These are phyloP conservation scores for Metarhizium rileyi DNA, from an alignment of 2,329 filamentous ascomycete species.

Conservation along the genomic window DNA sequence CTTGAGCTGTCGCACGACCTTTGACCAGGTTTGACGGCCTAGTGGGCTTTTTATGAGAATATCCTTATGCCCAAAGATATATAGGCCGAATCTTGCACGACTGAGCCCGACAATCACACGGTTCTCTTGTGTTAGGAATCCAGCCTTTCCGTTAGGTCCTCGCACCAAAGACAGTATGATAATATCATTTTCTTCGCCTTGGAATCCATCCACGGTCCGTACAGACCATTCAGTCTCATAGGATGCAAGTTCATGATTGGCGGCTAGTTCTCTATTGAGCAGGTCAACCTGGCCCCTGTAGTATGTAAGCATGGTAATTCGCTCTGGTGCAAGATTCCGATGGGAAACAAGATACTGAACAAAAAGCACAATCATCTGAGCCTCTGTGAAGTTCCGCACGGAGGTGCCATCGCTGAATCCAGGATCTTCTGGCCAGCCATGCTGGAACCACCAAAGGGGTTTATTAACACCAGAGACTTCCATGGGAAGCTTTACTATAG, in stretches of 20 bases:
- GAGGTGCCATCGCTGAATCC: constrained; percentile 43
- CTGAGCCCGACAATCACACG: constrained; percentile 50
- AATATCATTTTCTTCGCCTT: constrained; percentile 84
- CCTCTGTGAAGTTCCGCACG: constrained; percentile 57
- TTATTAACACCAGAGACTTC: constrained; percentile 34
- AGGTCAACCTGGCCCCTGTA: constrained; percentile 74
- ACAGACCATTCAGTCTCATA: constrained; percentile 42
- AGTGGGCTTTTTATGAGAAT: constrained; percentile 36
- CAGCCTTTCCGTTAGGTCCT: constrained; percentile 51
- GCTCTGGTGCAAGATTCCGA: constrained; percentile 48
- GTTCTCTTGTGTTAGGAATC: constrained; percentile 60
- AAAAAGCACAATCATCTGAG: constrained; percentile 65
- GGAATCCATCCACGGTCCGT: constrained; percentile 78
- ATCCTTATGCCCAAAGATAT: constrained; percentile 69
- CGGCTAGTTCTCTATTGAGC: constrained; percentile 41
- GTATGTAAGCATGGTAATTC: constrained; percentile 77
- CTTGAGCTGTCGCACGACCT: constrained; percentile 30
- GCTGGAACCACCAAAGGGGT: constrained; percentile 34
- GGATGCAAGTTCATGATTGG: constrained; percentile 15
- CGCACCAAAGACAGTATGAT: constrained; percentile 73
- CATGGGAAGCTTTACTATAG: constrained; percentile 20
- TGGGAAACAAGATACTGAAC: constrained; percentile 56
- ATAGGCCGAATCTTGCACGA: constrained; percentile 69
- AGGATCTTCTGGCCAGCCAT: constrained; percentile 33
- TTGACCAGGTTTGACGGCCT: constrained; percentile 30